These are phyloP conservation scores for Apiospora rasikravindrae DNA, from an alignment of 2,329 filamentous ascomycete species.

Conservation along the genomic window DNA sequence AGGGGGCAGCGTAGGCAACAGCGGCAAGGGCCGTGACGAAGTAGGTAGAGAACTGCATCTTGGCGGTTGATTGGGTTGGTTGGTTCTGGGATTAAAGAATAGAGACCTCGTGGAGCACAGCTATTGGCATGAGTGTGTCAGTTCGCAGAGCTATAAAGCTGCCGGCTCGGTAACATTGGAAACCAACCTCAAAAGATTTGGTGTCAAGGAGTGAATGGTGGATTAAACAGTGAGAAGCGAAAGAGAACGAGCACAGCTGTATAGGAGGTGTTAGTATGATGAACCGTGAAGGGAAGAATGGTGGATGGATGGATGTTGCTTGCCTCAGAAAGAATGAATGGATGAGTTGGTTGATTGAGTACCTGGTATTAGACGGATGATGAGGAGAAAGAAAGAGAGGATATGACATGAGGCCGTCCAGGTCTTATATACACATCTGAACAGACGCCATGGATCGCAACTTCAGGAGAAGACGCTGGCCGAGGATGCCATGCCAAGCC, in stretches of 20 bases:
- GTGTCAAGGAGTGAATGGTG: conserved; percentile 46
- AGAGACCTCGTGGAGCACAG: conserved; percentile 47
- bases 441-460: conserved; percentile 24
- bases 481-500: conserved; percentile 36
- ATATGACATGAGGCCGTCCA: conserved; percentile 28
- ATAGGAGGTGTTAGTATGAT: conserved; percentile 30
- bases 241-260: conserved; percentile 53
- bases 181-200: conserved; percentile 47
- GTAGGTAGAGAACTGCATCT: conserved; percentile 56
- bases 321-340: conserved; percentile 53
- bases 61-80: conserved; percentile 35
- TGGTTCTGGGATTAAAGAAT: conserved; percentile 32
- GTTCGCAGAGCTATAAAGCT: conserved; percentile 17
- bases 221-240: conserved; percentile 12
- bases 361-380: conserved; percentile 42
- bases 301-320: conserved; percentile 26
- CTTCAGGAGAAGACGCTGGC: conserved; percentile 32
- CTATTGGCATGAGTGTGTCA: conserved; percentile 37
- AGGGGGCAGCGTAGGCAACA: conserved; percentile 50
- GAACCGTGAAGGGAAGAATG: conserved; percentile 8
- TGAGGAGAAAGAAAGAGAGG: conserved; percentile 33
- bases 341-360: conserved; percentile 35
- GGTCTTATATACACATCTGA: conserved; percentile 45
- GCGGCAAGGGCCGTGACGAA: conserved; percentile 51
- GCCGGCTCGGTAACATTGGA: conserved; percentile 28